Percentiles rank a stretch among this genome's conserved stretches.
phyloP scores from a whole-genome alignment of 2,329 filamentous ascomycete species.

The Periconia macrospinosa region DNA sequence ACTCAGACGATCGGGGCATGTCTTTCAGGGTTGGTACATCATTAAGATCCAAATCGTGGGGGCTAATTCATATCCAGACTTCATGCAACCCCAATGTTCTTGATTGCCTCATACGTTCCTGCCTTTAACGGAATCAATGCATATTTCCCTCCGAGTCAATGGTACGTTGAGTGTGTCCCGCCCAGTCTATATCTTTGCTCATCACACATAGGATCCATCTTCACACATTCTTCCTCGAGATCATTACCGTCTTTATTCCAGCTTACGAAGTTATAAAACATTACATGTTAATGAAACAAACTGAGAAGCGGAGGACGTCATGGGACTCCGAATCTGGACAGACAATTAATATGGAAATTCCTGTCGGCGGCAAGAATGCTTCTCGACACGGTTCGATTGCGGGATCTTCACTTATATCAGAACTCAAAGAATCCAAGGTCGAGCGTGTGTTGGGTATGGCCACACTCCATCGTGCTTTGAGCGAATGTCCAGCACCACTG shows the following conservation, averaged over 20 bases:
- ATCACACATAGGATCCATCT: constrained; percentile 19
- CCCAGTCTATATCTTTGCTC: too few relatives aligned
- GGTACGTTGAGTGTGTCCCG: too few relatives aligned
- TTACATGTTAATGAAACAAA: constrained; percentile 11
- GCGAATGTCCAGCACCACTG: constrained; percentile 11
- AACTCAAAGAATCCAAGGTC: too few relatives aligned
- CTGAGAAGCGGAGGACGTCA: neutral
- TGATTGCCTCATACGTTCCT: constrained; percentile 18
- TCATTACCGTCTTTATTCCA: constrained; percentile 18
- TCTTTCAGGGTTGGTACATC: constrained; percentile 15
- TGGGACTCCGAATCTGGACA: too few relatives aligned
- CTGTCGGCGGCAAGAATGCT: too few relatives aligned
- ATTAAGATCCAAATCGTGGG: too few relatives aligned
- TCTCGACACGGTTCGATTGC: too few relatives aligned
- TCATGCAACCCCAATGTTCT: constrained; percentile 22
- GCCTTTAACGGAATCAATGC: constrained; percentile 15
- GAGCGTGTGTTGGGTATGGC: too few relatives aligned
- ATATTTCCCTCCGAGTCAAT: constrained; percentile 20
- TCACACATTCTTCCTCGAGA: constrained; percentile 19
- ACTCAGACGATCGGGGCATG: constrained; percentile 21
- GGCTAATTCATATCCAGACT: constrained; percentile 10
- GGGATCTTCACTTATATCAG: too few relatives aligned
- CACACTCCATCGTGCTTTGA: constrained; percentile 8
- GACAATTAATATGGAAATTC: too few relatives aligned
- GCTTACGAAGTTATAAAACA: constrained; percentile 16